A percentile compares a stretch with the other conserved stretches of the same genome.
phyloP scores from a whole-genome alignment of 768 basidiomycete species.

The Russula lepida region DNA sequence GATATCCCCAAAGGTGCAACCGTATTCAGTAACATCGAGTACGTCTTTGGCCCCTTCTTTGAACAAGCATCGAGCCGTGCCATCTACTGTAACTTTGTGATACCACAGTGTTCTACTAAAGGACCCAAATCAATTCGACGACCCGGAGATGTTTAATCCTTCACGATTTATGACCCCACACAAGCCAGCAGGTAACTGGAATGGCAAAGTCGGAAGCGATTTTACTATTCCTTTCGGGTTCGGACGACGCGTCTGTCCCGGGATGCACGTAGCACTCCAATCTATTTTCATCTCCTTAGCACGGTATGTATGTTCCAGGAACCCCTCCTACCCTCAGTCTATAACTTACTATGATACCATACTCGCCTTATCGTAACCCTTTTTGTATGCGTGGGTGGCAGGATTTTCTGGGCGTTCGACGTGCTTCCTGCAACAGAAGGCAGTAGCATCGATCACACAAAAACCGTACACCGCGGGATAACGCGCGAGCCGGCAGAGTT shows the following conservation, averaged over 20 bases:
- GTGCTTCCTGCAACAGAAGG: not conserved
- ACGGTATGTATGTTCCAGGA: constrained; percentile 8
- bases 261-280: constrained; percentile 18
- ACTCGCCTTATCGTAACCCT: not conserved
- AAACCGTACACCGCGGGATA: not conserved
- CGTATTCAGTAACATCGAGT: constrained; percentile 14
- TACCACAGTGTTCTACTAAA: constrained; percentile 14
- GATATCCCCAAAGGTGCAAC: constrained; percentile 9
- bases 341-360: too few relatives aligned
- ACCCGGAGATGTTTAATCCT: constrained; percentile 22
- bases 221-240: constrained; percentile 22
- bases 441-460: not conserved
- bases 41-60: not conserved
- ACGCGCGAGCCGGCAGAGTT: constrained; percentile 3
- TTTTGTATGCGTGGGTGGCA: not conserved
- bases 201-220: constrained; percentile 8
- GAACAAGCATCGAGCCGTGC: not conserved
- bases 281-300: constrained; percentile 15
- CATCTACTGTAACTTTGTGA: not conserved
- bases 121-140: constrained; percentile 21
- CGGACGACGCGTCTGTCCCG: constrained; percentile 22
- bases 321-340: too few relatives aligned
- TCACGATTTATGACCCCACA: constrained; percentile 21
- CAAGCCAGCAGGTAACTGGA: not conserved
- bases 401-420: constrained; percentile 22